These are phyloP conservation scores for Asterochloris erici DNA, from an alignment of 139 green algal species.

Conservation along the genomic window DNA sequence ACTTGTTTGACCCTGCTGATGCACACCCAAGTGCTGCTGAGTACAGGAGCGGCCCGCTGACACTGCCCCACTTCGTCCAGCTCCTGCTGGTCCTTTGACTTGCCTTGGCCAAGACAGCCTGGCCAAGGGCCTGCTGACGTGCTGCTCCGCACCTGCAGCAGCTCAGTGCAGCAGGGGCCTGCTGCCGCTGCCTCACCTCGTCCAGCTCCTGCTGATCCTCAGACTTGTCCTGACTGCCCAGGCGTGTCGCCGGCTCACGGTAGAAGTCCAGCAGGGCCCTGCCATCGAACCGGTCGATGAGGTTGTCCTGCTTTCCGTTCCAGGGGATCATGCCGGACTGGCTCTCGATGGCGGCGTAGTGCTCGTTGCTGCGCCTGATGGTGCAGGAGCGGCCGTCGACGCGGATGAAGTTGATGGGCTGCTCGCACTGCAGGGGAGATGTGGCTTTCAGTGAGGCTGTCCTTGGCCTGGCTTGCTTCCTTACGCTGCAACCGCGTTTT, in stretches of 20 bases:
- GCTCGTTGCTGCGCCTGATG: constrained; percentile 42
- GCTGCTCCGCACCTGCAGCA: no score
- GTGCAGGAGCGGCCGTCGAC: constrained; percentile 54
- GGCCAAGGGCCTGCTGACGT: no score
- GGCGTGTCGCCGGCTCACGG: constrained; percentile 39
- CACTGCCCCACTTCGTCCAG: constrained; percentile 48
- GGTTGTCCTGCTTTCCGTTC: constrained; percentile 51
- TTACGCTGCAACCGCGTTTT: no score
- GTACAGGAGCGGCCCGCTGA: no score
- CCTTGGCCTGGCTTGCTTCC: no score
- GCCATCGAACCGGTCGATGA: constrained; percentile 77
- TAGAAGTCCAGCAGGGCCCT: constrained; percentile 75
- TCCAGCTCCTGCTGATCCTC: constrained; percentile 58
- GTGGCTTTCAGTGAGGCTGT: no score
- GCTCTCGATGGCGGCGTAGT: constrained; percentile 44
- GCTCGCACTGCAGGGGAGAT: constrained; percentile 17
- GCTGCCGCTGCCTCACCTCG: constrained; percentile 27
- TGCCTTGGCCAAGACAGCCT: no score
- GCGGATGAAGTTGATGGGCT: constrained; percentile 59
- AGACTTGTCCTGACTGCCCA: constrained; percentile 25
- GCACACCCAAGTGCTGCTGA: no score
- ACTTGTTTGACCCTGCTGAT: no score
- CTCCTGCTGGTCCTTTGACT: constrained; percentile 46
- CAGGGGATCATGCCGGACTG: constrained; percentile 63
- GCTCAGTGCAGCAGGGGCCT: no score